Evolutionary conservation across 2,329 filamentous ascomycete genomes (phyloP).

Genomic region (Apiospora hydei): DNA sequence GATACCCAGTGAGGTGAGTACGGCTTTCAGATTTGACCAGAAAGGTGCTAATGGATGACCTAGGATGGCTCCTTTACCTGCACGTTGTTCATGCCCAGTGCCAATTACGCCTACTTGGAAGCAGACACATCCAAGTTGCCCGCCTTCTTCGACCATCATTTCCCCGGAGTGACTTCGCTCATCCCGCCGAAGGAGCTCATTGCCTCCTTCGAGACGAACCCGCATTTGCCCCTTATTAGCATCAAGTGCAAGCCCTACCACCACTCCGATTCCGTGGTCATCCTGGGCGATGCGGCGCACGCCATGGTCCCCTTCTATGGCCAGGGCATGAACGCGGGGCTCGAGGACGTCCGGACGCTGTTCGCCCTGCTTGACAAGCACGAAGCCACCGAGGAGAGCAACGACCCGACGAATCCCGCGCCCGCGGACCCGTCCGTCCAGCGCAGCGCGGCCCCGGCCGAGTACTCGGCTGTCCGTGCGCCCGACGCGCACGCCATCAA

Average conservation of each 20-base stretch:
- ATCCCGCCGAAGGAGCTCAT: constrained; percentile 74
- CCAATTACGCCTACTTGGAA: constrained; percentile 74
- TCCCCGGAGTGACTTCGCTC: constrained; percentile 82
- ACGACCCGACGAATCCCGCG: constrained; percentile 42
- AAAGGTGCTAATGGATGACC: constrained; percentile 28
- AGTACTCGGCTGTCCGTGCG: constrained; percentile 78
- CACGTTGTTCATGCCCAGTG: constrained; percentile 85
- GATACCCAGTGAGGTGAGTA: constrained; percentile 74
- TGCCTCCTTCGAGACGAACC: constrained; percentile 79
- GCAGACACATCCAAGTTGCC: constrained; percentile 65
- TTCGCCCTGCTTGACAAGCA: constrained; percentile 83
- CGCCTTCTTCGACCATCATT: constrained; percentile 80
- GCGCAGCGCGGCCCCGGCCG: constrained; percentile 73
- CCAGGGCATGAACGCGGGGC: constrained; percentile 95
- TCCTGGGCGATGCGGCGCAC: constrained; percentile 93
- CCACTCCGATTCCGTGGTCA: constrained; percentile 76
- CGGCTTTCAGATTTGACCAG: not conserved
- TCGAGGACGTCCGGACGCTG: constrained; percentile 91
- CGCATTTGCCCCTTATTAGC: constrained; percentile 90
- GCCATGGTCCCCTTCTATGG: constrained; percentile 99
- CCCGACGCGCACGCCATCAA: constrained; percentile 90
- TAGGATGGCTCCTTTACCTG: constrained; percentile 92
- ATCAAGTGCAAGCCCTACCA: constrained; percentile 94
- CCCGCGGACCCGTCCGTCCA: constrained; percentile 60
- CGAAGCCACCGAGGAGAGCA: constrained; percentile 51